A percentile compares a stretch with the other conserved stretches of the same genome.
Conservation (phyloP, 2,329 filamentous ascomycete species). For the Colletotrichum shisoi region DNA sequence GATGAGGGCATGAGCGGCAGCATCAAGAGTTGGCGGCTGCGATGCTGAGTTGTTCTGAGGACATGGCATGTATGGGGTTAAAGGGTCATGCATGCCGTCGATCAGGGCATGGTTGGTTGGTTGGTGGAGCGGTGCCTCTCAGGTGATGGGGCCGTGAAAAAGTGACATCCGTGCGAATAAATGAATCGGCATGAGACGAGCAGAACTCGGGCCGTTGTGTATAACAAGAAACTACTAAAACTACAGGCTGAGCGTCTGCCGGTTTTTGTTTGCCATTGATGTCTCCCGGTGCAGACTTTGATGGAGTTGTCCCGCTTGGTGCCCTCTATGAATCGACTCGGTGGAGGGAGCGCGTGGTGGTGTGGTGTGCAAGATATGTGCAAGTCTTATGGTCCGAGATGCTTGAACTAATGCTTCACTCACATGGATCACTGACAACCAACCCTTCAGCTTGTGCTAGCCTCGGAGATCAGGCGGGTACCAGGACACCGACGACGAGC, state of each 20-base stretch:
- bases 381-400: background rate
- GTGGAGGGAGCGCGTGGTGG: background rate
- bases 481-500: conserved; percentile 11
- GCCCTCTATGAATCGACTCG: background rate
- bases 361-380: background rate
- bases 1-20: background rate
- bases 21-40: conserved; percentile 7
- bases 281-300: background rate
- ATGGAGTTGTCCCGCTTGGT: background rate
- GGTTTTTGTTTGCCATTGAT: background rate
- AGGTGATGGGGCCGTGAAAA: conserved; percentile 4
- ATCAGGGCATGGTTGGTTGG: background rate
- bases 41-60: conserved; percentile 15
- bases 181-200: conserved; percentile 25
- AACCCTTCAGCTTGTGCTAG: background rate
- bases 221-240: conserved; percentile 17
- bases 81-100: conserved; percentile 8
- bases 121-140: conserved; percentile 19
- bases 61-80: conserved; percentile 12
- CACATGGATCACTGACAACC: background rate
- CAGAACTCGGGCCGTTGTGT: conserved; percentile 24
- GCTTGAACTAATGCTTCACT: background rate
- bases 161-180: conserved; percentile 19
- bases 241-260: background rate
- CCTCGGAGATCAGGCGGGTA: conserved; percentile 6